Base-by-base conservation (phyloP, 441 rosid species). In the Gossypium davidsonii region DNA sequence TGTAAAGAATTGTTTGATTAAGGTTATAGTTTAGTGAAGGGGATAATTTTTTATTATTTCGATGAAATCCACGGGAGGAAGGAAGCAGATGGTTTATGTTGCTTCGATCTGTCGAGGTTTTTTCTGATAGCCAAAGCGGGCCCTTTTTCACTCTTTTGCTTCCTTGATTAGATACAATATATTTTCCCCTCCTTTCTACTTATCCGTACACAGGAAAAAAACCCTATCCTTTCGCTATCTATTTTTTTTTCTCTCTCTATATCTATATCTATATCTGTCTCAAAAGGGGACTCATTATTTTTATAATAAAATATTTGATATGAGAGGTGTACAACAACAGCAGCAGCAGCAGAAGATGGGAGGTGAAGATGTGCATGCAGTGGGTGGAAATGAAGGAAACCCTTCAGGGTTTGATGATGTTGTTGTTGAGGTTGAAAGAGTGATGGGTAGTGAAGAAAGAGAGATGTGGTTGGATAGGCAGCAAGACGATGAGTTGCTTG, bases 381-480 rank as follows among this genome's bases (percentile, higher is more conserved):
- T 55, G 10, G 57, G 28, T 17, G 63, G 78, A 71, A 70, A 52
- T 39, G 86, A 77, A 69, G 61, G 70, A 62, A 79, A 74, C 4
- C 53, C 52, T 49, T 44, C 70, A 60, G 72, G 74, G 34, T 85
- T 85, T 70, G 86, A 77, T 26, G 77, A 78, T 71, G 78, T 39
- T 71, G 79, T 78, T 70, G 78, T 34, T 70, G 79, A 74, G 28
- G 67, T 31, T 56, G 80, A 77, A 18, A 79, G 52, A 17, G 81
- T 73, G 1, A 62, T 65, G 39, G 79, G 61, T 6, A 58, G 39
- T 26, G 79, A 78, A 44, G 85, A 86, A n/a, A 61, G 88, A 74
- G 90, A 85, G 89, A 86, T 87, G 82, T 86, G 92, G 96, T 73
- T 87, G 37, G 88, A 81, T 9, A 64, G 78, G 65, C 85, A 76